Percentiles rank a stretch among this genome's conserved stretches.
These are phyloP conservation scores for Rhodotorula sp. DNA, from an alignment of 1,284 basidiomycete genomes.

Conservation along the genomic window DNA sequence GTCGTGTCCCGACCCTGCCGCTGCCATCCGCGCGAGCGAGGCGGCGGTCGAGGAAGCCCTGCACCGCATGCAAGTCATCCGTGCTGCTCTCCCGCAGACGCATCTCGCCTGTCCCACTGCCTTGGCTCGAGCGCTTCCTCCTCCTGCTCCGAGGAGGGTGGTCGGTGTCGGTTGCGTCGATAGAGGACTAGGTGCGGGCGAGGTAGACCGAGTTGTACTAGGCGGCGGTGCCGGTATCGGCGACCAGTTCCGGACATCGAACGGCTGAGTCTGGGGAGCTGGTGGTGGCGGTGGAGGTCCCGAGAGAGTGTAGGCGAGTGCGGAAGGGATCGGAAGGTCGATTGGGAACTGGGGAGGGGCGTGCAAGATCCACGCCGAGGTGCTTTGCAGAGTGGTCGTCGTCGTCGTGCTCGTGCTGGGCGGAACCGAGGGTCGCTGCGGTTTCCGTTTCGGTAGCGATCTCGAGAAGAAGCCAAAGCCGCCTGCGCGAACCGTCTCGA, in stretches of 20 bases:
- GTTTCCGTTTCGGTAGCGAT: constrained; percentile 22
- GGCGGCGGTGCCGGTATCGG: neutral
- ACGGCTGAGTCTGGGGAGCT: neutral
- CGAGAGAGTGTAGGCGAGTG: neutral
- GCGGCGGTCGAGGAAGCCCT: constrained; percentile 9
- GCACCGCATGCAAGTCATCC: constrained; percentile 24
- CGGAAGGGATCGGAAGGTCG: neutral
- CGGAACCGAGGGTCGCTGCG: neutral
- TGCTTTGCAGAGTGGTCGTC: neutral
- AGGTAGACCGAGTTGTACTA: neutral
- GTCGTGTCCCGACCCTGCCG: neutral
- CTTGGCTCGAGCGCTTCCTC: no score
- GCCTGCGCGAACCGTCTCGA: constrained; percentile 13
- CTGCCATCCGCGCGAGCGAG: no score
- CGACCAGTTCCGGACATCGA: constrained; percentile 17
- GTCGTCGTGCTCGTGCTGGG: neutral
- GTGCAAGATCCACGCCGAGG: neutral
- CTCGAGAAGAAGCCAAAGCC: constrained; percentile 41
- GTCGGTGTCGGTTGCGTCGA: neutral
- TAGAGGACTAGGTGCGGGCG: no score
- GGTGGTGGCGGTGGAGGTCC: constrained; percentile 9
- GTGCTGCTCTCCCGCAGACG: constrained; percentile 19
- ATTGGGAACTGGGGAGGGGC: neutral
- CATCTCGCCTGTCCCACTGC: neutral
- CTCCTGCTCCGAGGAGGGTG: neutral